Evolutionary conservation across 495 filamentous ascomycete genomes (phyloP).

Genomic region (Penicillium alfredii): DNA sequence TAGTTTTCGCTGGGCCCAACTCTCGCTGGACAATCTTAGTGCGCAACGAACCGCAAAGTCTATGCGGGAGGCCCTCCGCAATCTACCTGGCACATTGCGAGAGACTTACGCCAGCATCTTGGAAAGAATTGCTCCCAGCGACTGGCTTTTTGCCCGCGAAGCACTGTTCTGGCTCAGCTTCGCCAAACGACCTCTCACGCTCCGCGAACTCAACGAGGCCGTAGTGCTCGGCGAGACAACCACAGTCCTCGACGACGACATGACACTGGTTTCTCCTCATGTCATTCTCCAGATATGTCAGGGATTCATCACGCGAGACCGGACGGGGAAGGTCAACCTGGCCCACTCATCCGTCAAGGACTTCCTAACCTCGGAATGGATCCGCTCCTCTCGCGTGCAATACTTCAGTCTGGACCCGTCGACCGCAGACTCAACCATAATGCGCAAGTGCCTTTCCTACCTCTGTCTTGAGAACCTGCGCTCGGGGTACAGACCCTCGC

Average conservation of each 20-base stretch:
- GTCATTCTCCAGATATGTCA: constrained; percentile 19
- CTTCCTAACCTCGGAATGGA: constrained; percentile 20
- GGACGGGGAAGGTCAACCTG: constrained; percentile 8
- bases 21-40: constrained; percentile 19
- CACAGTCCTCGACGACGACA: constrained; percentile 16
- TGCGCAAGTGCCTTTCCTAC: constrained; percentile 17
- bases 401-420: constrained; percentile 14
- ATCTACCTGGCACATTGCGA: constrained; percentile 15
- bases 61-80: constrained; percentile 13
- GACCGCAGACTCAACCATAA: constrained; percentile 12
- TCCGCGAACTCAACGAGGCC: constrained; percentile 12
- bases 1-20: constrained; percentile 22
- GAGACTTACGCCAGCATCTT: constrained; percentile 17
- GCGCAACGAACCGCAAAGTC: constrained; percentile 13
- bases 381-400: constrained; percentile 10
- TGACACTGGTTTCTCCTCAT: constrained; percentile 20
- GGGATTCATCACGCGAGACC: constrained; percentile 15
- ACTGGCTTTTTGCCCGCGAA: constrained; percentile 11
- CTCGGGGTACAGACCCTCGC: constrained; percentile 4
- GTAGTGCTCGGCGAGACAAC: constrained; percentile 12
- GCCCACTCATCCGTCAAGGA: constrained; percentile 21
- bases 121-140: constrained; percentile 10
- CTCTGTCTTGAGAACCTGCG: constrained; percentile 20
- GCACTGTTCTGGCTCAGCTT: constrained; percentile 22
- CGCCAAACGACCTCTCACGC: constrained; percentile 5